A percentile compares a stretch with the other conserved stretches of the same genome.
Evolutionary conservation across 2,329 filamentous ascomycete genomes (phyloP).

Genomic region (Aspergillus latus): DNA sequence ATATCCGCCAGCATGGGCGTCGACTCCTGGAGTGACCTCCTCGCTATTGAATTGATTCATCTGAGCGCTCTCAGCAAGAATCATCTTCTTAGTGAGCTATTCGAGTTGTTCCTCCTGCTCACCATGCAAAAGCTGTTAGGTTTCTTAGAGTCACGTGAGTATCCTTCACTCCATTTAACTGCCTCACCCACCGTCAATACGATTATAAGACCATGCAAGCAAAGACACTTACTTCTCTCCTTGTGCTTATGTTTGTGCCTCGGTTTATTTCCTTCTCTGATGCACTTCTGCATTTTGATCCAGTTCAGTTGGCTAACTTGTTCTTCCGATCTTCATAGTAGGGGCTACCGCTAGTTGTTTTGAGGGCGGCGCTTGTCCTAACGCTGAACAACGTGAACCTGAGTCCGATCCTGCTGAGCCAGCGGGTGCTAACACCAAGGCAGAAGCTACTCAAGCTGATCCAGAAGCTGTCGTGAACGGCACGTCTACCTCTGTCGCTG

Average conservation of each 20-base stretch:
- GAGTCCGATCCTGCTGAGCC: too few species aligned
- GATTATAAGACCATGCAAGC: too few species aligned
- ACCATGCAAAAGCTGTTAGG: slow-evolving; percentile 17
- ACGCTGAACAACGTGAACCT: background rate
- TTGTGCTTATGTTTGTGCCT: too few species aligned
- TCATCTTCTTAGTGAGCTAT: background rate
- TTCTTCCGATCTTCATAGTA: too few species aligned
- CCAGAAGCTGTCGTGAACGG: background rate
- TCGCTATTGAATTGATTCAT: background rate
- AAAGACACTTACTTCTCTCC: too few species aligned
- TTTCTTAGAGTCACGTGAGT: slow-evolving; percentile 23
- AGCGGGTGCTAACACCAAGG: background rate
- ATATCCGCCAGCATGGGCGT: background rate
- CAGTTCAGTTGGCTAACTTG: too few species aligned
- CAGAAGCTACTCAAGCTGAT: background rate
- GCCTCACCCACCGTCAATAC: background rate
- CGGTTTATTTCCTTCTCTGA: too few species aligned
- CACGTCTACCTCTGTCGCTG: background rate
- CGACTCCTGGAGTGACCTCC: background rate
- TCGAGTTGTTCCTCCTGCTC: background rate
- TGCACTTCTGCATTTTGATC: too few species aligned
- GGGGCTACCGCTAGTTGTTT: background rate
- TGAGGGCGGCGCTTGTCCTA: background rate
- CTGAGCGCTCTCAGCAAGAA: background rate
- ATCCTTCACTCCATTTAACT: background rate